These are phyloP conservation scores for Yamadazyma takamatsuzukensis DNA, from an alignment of 805 yeast genomes.

Conservation along the genomic window DNA sequence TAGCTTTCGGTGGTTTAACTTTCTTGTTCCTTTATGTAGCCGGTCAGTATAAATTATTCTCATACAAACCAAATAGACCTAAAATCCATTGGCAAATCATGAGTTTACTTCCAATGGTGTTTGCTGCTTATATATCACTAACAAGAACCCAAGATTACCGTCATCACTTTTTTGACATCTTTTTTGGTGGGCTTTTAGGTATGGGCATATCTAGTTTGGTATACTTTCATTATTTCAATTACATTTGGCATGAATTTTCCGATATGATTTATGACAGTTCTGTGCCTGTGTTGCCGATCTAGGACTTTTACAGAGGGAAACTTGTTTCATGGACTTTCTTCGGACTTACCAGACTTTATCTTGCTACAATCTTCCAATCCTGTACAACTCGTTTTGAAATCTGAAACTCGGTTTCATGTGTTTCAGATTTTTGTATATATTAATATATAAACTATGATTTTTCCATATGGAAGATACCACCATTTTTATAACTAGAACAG, in stretches of 20 bases:
- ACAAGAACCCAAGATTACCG: conserved; percentile 36
- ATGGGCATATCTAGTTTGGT: conserved; percentile 24
- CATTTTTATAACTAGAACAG: conserved; percentile 8
- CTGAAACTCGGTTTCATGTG: too few species aligned
- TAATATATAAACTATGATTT: too few species aligned
- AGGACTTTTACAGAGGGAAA: too few species aligned
- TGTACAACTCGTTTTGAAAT: too few species aligned
- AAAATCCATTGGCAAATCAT: conserved; percentile 19
- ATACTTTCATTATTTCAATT: conserved; percentile 20
- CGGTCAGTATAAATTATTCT: conserved; percentile 38
- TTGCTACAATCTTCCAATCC: too few species aligned
- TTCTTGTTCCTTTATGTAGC: conserved; percentile 46
- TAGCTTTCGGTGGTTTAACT: conserved; percentile 48
- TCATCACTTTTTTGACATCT: conserved; percentile 34
- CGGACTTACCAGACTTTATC: too few species aligned
- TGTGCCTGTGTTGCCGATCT: neutral
- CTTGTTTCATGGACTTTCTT: too few species aligned
- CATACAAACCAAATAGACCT: conserved; percentile 11
- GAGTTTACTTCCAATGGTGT: conserved; percentile 19
- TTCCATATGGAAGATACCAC: conserved; percentile 9
- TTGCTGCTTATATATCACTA: conserved; percentile 30
- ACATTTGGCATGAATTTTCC: neutral
- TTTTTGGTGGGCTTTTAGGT: conserved; percentile 32
- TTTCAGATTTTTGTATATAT: too few species aligned
- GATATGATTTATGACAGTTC: neutral